phyloP scores from a whole-genome alignment of 306 rosid genomes.

The Benincasa hispida region DNA sequence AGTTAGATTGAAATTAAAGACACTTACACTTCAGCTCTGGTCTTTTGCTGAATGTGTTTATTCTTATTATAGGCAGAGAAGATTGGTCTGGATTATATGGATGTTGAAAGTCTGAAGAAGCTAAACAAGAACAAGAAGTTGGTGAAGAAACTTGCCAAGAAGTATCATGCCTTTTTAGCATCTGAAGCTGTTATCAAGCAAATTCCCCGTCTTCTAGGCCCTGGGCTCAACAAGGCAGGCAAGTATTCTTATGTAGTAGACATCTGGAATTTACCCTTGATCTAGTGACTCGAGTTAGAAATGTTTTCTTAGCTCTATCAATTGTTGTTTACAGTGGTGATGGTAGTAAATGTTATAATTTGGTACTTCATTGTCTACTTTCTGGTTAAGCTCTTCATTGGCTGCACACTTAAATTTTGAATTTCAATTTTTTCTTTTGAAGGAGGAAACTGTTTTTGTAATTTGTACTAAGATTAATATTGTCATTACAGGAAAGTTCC shows the following conservation, averaged over 20 bases:
- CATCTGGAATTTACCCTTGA: not conserved
- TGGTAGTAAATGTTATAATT: not conserved
- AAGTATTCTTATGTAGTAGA: slow-evolving; percentile 10
- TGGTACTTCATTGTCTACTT: not conserved
- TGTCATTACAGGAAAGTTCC: slow-evolving; percentile 52
- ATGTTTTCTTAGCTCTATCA: not conserved
- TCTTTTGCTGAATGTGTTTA: not conserved
- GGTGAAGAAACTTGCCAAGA: slow-evolving; percentile 71
- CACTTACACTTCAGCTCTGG: not conserved
- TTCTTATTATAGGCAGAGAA: slow-evolving; percentile 50
- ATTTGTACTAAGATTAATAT: not conserved
- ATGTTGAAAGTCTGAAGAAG: slow-evolving; percentile 69
- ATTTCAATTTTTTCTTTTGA: not conserved
- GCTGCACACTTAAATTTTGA: not conserved
- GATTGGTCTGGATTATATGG: slow-evolving; percentile 66
- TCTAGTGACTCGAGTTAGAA: not conserved
- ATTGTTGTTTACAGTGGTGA: not conserved
- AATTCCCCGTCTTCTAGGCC: slow-evolving; percentile 83
- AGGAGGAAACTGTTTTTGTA: not conserved
- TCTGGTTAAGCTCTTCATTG: not conserved
- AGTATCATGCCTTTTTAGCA: slow-evolving; percentile 73
- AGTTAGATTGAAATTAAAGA: no score
- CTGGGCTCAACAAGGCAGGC: slow-evolving; percentile 95
- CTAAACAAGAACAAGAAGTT: slow-evolving; percentile 67
- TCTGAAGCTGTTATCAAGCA: slow-evolving; percentile 83